Evolutionary conservation across 306 rosid species (phyloP).

Genomic region (Pueraria montana): DNA sequence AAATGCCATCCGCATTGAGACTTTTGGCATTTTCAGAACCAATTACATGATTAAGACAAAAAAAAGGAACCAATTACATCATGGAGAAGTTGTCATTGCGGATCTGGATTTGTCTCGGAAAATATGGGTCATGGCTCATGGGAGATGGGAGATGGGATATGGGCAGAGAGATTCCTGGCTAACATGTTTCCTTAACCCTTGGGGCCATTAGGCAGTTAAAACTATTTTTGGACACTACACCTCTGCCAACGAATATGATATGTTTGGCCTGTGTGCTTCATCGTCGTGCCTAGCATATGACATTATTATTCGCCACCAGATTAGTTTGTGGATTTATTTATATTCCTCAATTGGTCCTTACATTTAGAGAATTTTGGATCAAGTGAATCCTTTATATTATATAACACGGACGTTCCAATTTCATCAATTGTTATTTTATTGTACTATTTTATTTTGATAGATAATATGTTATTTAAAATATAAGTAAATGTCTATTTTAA

Average conservation of each 20-base stretch:
- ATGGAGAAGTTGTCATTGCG: not conserved
- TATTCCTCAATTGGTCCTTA: no score
- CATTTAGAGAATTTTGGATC: no score
- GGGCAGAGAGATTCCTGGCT: not conserved
- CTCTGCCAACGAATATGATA: not conserved
- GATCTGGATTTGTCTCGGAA: not conserved
- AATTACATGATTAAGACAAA: not conserved
- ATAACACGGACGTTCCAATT: no score
- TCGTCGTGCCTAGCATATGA: not conserved
- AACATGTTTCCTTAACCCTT: not conserved
- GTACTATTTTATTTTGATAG: no score
- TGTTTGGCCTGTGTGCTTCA: not conserved
- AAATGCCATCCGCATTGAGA: not conserved
- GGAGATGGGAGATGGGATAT: not conserved
- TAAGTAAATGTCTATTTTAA: no score
- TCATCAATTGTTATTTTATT: no score
- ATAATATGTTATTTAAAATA: no score
- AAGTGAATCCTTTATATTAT: no score
- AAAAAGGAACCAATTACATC: not conserved
- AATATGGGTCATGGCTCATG: not conserved
- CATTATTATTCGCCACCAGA: not conserved
- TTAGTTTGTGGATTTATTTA: no score
- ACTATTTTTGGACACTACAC: not conserved
- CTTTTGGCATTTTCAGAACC: slow-evolving; percentile 16
- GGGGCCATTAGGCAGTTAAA: not conserved